Conservation (phyloP, 768 basidiomycete species). For the Mycena olivaceomarginata region DNA sequence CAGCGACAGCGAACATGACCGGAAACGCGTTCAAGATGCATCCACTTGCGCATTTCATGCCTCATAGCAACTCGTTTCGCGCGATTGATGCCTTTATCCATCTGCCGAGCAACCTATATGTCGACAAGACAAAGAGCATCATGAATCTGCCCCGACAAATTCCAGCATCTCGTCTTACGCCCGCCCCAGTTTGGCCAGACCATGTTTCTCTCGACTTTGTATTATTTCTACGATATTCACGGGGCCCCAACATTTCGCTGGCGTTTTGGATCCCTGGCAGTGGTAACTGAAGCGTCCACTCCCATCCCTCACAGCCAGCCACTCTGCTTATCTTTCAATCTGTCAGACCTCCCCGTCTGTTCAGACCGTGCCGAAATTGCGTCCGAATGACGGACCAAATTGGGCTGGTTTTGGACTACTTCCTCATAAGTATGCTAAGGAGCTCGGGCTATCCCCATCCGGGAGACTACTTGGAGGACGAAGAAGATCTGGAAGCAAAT, state of each 20-base stretch:
- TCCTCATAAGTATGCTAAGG: slow-evolving; percentile 18
- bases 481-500: neutral
- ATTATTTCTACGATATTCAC: slow-evolving; percentile 16
- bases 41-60: neutral
- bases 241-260: neutral
- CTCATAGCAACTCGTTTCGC: neutral
- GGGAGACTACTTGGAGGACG: neutral
- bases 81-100: neutral
- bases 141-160: slow-evolving; percentile 2
- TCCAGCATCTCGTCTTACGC: slow-evolving; percentile 14
- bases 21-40: slow-evolving; percentile 5
- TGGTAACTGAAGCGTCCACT: neutral
- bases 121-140: slow-evolving; percentile 17
- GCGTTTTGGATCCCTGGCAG: neutral
- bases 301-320: slow-evolving; percentile 2
- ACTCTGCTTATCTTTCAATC: slow-evolving; percentile 6
- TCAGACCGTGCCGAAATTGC: neutral
- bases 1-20: neutral
- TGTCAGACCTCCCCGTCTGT: neutral
- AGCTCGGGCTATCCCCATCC: neutral
- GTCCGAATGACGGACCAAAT: neutral
- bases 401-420: neutral
- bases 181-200: slow-evolving; percentile 31
- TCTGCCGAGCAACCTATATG: neutral
- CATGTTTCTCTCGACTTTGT: slow-evolving; percentile 11